Evolutionary conservation across 768 basidiomycete genomes (phyloP).

Genomic region (Pleurotus sapidus): DNA sequence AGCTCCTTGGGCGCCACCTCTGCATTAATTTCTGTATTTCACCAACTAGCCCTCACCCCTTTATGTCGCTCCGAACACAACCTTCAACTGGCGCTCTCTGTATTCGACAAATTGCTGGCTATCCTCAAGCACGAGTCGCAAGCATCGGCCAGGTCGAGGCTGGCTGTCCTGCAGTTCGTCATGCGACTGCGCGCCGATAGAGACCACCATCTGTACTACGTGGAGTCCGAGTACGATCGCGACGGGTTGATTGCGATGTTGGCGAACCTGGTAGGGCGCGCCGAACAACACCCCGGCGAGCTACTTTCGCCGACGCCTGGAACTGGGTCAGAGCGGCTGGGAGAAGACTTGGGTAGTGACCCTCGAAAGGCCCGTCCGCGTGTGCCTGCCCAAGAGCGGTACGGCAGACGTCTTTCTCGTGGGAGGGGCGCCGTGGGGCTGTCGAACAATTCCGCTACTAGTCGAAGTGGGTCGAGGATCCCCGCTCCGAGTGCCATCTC

Average conservation of each 20-base stretch:
- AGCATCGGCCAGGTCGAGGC: constrained; percentile 51
- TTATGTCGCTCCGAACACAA: constrained; percentile 46
- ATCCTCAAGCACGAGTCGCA: constrained; percentile 38
- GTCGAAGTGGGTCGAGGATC: constrained; percentile 64
- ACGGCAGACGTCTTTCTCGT: constrained; percentile 48
- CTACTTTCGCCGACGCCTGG: not conserved
- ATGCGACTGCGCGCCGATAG: constrained; percentile 87
- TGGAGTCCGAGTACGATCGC: constrained; percentile 47
- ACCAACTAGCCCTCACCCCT: constrained; percentile 69
- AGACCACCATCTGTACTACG: constrained; percentile 81
- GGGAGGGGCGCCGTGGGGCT: constrained; percentile 44
- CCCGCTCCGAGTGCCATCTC: constrained; percentile 18
- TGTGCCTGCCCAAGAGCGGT: constrained; percentile 43
- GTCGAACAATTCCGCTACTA: constrained; percentile 40
- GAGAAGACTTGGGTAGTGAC: constrained; percentile 22
- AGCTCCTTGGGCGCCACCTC: constrained; percentile 59
- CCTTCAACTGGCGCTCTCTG: constrained; percentile 46
- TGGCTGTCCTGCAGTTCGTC: constrained; percentile 81
- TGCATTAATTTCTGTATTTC: constrained; percentile 64
- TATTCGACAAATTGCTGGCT: constrained; percentile 52
- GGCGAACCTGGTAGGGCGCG: constrained; percentile 63
- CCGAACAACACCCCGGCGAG: constrained; percentile 16
- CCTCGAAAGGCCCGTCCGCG: constrained; percentile 45
- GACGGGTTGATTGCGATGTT: constrained; percentile 57
- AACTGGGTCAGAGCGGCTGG: constrained; percentile 5